Conservation (phyloP, 371 early-diverging fungal species). For the Mucor circinelloides region DNA sequence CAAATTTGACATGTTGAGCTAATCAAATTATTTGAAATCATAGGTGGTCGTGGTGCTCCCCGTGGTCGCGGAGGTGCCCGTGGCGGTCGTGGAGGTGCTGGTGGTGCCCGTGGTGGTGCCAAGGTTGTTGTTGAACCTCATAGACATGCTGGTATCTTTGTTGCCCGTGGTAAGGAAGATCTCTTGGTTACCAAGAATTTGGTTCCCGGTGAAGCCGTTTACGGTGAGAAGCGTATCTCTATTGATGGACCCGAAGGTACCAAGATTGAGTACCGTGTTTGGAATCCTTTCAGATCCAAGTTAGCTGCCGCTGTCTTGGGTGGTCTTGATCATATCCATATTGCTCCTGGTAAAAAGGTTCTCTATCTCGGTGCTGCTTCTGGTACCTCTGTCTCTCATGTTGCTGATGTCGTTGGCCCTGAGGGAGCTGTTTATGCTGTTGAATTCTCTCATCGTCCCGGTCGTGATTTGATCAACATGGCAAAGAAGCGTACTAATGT, state of each 20-base stretch:
- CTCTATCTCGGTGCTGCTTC: slow-evolving; percentile 99
- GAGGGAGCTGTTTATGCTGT: slow-evolving; percentile 99
- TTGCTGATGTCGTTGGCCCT: slow-evolving; percentile 99
- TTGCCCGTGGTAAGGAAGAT: slow-evolving; percentile 99
- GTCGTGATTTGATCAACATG: slow-evolving; percentile 99
- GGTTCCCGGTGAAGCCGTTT: slow-evolving; percentile 98
- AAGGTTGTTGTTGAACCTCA: slow-evolving; percentile 98
- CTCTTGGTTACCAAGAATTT: slow-evolving; percentile 98
- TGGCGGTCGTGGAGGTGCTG: slow-evolving; percentile 46
- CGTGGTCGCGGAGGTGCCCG: slow-evolving; percentile 46
- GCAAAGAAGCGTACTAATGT: slow-evolving; percentile 99
- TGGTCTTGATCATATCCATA: slow-evolving; percentile 97
- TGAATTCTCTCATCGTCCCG: slow-evolving; percentile 99
- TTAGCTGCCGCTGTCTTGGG: slow-evolving; percentile 99
- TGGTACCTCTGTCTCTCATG: slow-evolving; percentile 99
- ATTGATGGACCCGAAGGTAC: slow-evolving; percentile 94
- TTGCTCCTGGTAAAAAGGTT: slow-evolving; percentile 98
- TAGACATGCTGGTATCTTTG: slow-evolving; percentile 96
- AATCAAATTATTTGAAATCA: slow-evolving; percentile 2
- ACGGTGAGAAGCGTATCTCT: slow-evolving; percentile 99
- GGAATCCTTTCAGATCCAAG: slow-evolving; percentile 99
- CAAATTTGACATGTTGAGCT: background rate
- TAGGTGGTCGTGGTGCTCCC: slow-evolving; percentile 29
- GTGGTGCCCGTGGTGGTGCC: slow-evolving; percentile 87
- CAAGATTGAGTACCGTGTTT: slow-evolving; percentile 99